Conservation (phyloP, 192 early-diverging fungal species). For the Coemansia asiatica region DNA sequence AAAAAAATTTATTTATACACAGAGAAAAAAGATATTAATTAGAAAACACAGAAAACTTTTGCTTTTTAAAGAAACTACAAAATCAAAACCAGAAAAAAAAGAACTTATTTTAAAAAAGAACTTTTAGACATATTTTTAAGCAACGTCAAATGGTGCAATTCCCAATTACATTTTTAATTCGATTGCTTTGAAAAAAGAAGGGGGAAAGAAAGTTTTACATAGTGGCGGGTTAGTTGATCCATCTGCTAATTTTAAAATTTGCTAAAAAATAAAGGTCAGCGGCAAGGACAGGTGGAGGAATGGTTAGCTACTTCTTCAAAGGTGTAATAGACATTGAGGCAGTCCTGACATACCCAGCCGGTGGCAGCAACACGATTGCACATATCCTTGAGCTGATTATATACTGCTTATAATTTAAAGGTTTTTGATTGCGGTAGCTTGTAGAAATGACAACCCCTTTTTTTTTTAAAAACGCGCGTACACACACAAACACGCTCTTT, state of each 20-base stretch:
- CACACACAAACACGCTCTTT: too few species aligned
- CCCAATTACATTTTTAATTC: conserved; percentile 2
- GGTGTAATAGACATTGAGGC: conserved; percentile 38
- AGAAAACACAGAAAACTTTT: neutral
- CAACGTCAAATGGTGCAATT: neutral
- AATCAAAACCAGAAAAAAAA: neutral
- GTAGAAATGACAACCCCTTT: too few species aligned
- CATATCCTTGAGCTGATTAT: neutral
- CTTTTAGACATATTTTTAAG: neutral
- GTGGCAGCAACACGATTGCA: neutral
- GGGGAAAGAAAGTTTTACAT: neutral
- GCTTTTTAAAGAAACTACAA: neutral
- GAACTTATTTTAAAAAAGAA: neutral
- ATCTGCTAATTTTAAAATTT: neutral
- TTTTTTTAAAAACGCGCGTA: too few species aligned
- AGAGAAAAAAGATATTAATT: neutral
- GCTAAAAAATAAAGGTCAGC: neutral
- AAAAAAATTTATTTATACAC: neutral
- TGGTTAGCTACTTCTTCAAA: conserved; percentile 47
- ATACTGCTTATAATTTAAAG: neutral
- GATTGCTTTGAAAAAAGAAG: neutral
- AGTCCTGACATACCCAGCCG: conserved; percentile 48
- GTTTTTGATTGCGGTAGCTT: too few species aligned
- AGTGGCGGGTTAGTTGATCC: neutral
- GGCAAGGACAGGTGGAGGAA: conserved; percentile 29